phyloP scores from a whole-genome alignment of 805 yeast genomes.

The Suhomyces faveliae region DNA sequence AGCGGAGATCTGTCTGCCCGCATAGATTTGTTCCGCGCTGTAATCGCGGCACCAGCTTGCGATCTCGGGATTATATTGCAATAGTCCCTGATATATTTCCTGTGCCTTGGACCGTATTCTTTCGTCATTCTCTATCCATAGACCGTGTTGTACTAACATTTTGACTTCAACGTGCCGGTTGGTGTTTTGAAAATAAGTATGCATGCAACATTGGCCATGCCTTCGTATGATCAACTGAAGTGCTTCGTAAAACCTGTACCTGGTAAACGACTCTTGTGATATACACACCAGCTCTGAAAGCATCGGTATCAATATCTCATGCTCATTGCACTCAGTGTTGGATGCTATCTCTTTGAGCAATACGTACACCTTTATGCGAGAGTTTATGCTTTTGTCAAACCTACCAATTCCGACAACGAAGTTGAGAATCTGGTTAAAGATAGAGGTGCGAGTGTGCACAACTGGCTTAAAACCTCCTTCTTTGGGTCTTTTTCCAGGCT shows the following conservation, averaged over 20 bases:
- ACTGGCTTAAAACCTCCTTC: neutral
- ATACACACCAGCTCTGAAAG: constrained; percentile 33
- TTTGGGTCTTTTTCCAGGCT: neutral
- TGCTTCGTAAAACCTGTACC: constrained; percentile 26
- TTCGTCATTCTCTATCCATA: constrained; percentile 26
- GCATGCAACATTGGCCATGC: constrained; percentile 37
- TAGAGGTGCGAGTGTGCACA: constrained; percentile 25
- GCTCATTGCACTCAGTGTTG: constrained; percentile 28
- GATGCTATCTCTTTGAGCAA: constrained; percentile 17
- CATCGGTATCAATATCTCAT: constrained; percentile 30
- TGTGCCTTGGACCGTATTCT: constrained; percentile 21
- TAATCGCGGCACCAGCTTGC: constrained; percentile 12
- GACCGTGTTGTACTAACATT: constrained; percentile 33
- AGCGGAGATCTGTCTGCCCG: neutral
- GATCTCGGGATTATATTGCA: constrained; percentile 8
- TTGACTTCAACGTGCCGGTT: constrained; percentile 21
- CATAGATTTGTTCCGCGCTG: neutral
- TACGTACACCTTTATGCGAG: constrained; percentile 13
- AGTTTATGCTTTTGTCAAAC: constrained; percentile 14
- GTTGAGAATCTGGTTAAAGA: constrained; percentile 36
- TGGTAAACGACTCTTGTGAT: constrained; percentile 15
- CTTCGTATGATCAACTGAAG: constrained; percentile 19
- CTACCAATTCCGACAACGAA: constrained; percentile 28
- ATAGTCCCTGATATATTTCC: constrained; percentile 20
- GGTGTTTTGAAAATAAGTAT: constrained; percentile 24